These are phyloP conservation scores for Poa pratensis DNA, from an alignment of 176 grass and related monocot genomes.

Conservation along the genomic window DNA sequence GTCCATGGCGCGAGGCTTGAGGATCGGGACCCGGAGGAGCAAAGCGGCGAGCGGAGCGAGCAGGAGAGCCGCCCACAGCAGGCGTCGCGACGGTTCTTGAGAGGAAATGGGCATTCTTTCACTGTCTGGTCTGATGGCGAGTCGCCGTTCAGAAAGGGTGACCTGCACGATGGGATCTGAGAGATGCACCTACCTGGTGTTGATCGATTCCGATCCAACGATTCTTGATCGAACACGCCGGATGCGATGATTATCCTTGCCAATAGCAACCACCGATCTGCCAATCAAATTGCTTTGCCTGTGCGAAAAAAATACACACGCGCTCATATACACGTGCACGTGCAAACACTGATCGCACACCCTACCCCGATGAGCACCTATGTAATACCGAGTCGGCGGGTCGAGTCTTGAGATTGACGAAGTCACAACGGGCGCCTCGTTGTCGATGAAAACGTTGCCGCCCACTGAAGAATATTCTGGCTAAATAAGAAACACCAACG, in stretches of 20 bases:
- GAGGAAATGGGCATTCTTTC: conserved; percentile 4
- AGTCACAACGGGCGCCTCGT: too few species aligned
- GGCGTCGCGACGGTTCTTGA: conserved; percentile 5
- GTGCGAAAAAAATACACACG: too few species aligned
- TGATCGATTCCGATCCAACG: too few species aligned
- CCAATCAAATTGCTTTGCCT: not conserved
- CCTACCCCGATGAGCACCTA: too few species aligned
- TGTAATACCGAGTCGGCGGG: too few species aligned
- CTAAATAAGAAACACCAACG: too few species aligned
- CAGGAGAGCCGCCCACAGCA: conserved; percentile 36
- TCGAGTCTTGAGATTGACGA: too few species aligned
- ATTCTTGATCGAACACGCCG: not conserved
- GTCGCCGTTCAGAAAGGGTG: not conserved
- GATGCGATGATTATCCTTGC: not conserved
- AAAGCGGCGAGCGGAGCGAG: conserved; percentile 37
- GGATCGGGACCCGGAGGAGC: conserved; percentile 16
- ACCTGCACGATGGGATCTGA: not conserved
- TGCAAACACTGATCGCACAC: too few species aligned
- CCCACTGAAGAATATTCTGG: too few species aligned
- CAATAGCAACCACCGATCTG: too few species aligned
- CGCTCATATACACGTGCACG: too few species aligned
- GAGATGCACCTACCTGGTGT: not conserved
- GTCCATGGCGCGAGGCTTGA: conserved; percentile 45
- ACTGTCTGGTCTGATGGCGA: not conserved
- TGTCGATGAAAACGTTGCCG: too few species aligned